Conservation (phyloP, 2,329 filamentous ascomycete species). For the Cordyceps fumosorosea region DNA sequence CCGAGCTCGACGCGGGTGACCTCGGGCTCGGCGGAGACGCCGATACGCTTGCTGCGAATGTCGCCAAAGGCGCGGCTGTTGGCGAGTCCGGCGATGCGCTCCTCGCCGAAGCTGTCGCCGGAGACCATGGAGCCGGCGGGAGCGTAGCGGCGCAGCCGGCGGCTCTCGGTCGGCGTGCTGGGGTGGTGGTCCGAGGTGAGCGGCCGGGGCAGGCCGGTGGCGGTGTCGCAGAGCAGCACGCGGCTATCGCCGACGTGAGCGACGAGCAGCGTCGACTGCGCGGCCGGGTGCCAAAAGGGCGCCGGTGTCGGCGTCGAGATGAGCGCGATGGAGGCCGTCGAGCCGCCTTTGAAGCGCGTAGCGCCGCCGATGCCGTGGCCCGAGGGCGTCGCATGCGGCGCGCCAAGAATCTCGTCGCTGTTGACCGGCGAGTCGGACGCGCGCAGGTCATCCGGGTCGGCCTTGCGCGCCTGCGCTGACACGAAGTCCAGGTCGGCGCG, state of each 20-base stretch:
- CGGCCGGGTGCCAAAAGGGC: constrained; percentile 91
- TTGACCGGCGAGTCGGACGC: constrained; percentile 74
- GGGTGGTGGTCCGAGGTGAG: constrained; percentile 91
- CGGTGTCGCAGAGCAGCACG: constrained; percentile 81
- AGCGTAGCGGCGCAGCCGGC: constrained; percentile 77
- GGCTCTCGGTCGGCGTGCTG: constrained; percentile 75
- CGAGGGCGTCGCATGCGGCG: constrained; percentile 46
- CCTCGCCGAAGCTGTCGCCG: constrained; percentile 87
- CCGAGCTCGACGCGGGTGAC: constrained; percentile 71
- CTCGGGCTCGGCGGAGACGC: constrained; percentile 90
- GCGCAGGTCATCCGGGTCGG: constrained; percentile 64
- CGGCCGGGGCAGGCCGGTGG: constrained; percentile 71
- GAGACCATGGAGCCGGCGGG: constrained; percentile 72
- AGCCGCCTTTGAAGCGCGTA: constrained; percentile 84
- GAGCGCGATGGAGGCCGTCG: constrained; percentile 81
- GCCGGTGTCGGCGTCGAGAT: constrained; percentile 87
- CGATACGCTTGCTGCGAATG: constrained; percentile 83
- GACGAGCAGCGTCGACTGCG: constrained; percentile 74
- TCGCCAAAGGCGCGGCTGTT: constrained; percentile 95
- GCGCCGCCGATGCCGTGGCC: constrained; percentile 63
- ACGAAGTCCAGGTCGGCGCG: constrained; percentile 94
- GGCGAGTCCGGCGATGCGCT: constrained; percentile 86
- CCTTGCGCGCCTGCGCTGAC: constrained; percentile 76
- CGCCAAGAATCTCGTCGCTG: constrained; percentile 73
- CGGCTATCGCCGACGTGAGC: constrained; percentile 93